A percentile compares a stretch with the other conserved stretches of the same genome.
Conservation (phyloP, 228 moss, liverwort and hornwort genomes). For the Sphagnum fallax region DNA sequence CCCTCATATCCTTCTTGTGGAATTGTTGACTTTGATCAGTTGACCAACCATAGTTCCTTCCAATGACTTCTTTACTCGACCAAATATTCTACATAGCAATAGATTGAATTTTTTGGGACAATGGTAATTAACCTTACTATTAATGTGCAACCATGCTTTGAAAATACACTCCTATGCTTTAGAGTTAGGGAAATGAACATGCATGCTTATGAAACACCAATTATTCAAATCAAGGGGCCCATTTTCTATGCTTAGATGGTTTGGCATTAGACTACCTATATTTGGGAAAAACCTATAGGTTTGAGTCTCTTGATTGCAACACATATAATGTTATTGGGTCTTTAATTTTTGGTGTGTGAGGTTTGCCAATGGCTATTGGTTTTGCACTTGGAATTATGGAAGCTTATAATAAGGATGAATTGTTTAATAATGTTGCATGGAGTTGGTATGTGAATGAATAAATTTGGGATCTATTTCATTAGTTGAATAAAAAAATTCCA, state of each 20-base stretch:
- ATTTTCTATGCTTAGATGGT: neutral
- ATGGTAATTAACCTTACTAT: neutral
- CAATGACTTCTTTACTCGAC: neutral
- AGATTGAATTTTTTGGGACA: neutral
- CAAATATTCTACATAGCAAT: neutral
- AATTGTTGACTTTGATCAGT: neutral
- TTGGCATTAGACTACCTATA: neutral
- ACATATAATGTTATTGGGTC: no score
- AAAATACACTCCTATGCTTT: neutral
- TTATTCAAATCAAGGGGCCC: neutral
- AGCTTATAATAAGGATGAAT: no score
- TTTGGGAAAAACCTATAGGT: no score
- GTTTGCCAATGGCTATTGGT: no score
- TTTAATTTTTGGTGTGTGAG: no score
- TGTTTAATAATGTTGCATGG: no score
- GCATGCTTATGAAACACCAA: neutral
- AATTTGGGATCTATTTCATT: no score
- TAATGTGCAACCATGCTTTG: neutral
- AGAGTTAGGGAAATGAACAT: neutral
- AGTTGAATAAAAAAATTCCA: no score
- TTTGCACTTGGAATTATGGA: no score
- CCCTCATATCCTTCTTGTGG: neutral
- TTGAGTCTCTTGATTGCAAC: no score
- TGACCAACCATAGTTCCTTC: neutral
- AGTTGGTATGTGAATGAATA: no score